A percentile compares a stretch with the other conserved stretches of the same genome.
phyloP scores from a whole-genome alignment of 2,329 filamentous ascomycete species.

The Colletotrichum liriopes region DNA sequence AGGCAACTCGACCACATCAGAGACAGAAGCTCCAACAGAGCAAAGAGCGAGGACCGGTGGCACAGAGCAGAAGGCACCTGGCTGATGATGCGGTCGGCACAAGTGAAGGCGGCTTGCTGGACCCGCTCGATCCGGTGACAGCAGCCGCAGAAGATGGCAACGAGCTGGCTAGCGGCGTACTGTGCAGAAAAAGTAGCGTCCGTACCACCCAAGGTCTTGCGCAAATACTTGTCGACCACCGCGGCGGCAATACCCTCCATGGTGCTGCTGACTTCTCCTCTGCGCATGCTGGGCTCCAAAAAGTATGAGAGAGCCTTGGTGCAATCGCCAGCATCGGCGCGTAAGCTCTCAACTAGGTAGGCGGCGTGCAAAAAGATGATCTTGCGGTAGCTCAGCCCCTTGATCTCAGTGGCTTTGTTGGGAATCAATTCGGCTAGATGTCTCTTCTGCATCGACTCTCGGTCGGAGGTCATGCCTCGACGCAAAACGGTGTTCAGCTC shows the following conservation, averaged over 20 bases:
- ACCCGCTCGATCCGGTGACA: slow-evolving; percentile 95
- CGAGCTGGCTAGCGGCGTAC: slow-evolving; percentile 90
- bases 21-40: slow-evolving; percentile 90
- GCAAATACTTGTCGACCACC: slow-evolving; percentile 85
- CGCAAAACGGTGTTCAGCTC: slow-evolving; percentile 95
- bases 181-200: slow-evolving; percentile 89
- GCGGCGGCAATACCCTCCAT: slow-evolving; percentile 77
- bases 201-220: slow-evolving; percentile 79
- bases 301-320: slow-evolving; percentile 94
- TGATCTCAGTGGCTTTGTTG: slow-evolving; percentile 83
- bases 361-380: slow-evolving; percentile 93
- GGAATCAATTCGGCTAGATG: slow-evolving; percentile 82
- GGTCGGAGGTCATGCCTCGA: slow-evolving; percentile 85
- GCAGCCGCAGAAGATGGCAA: slow-evolving; percentile 86
- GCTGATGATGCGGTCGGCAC: slow-evolving; percentile 87
- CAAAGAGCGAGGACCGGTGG: slow-evolving; percentile 91
- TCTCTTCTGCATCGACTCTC: slow-evolving; percentile 86
- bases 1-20: slow-evolving; percentile 97
- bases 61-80: slow-evolving; percentile 92
- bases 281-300: slow-evolving; percentile 87
- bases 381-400: slow-evolving; percentile 87
- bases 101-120: slow-evolving; percentile 86
- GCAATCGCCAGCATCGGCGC: slow-evolving; percentile 90
- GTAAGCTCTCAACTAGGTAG: slow-evolving; percentile 89
- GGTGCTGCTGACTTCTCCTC: slow-evolving; percentile 73